phyloP scores from a whole-genome alignment of 306 rosid genomes.

The Pyrus bretschneideri region DNA sequence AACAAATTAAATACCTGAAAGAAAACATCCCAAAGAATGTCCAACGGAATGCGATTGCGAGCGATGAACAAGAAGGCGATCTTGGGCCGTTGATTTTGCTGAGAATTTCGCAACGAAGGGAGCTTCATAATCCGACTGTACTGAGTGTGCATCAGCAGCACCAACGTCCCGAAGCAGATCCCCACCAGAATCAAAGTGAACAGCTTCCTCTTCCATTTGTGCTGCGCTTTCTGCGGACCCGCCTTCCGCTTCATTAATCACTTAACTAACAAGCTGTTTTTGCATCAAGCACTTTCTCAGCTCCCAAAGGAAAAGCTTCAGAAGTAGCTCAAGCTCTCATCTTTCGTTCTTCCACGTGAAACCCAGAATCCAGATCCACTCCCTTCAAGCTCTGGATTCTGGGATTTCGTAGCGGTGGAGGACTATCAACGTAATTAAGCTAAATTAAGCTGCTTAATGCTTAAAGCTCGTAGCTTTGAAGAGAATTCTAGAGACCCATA shows the following conservation, averaged over 20 bases:
- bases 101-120: constrained; percentile 44
- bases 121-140: constrained; percentile 54
- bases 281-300: background rate
- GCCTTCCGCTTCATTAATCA: constrained; percentile 68
- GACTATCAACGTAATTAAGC: constrained; percentile 4
- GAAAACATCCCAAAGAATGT: constrained; percentile 85
- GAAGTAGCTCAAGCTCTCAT: constrained; percentile 6
- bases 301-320: background rate
- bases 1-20: constrained; percentile 41
- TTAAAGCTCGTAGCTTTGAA: constrained; percentile 6
- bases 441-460: background rate
- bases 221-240: constrained; percentile 50
- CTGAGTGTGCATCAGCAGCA: constrained; percentile 57
- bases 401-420: background rate
- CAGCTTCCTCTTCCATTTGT: constrained; percentile 74
- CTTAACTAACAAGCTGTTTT: background rate
- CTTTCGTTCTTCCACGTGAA: background rate
- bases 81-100: constrained; percentile 43
- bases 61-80: constrained; percentile 93
- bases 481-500: background rate
- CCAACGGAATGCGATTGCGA: constrained; percentile 82
- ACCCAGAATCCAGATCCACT: constrained; percentile 46
- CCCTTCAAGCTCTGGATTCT: constrained; percentile 3
- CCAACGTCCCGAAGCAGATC: constrained; percentile 63
- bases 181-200: constrained; percentile 38